Evolutionary conservation across 768 basidiomycete genomes (phyloP).

Genomic region (Cystofilobasidium macerans): DNA sequence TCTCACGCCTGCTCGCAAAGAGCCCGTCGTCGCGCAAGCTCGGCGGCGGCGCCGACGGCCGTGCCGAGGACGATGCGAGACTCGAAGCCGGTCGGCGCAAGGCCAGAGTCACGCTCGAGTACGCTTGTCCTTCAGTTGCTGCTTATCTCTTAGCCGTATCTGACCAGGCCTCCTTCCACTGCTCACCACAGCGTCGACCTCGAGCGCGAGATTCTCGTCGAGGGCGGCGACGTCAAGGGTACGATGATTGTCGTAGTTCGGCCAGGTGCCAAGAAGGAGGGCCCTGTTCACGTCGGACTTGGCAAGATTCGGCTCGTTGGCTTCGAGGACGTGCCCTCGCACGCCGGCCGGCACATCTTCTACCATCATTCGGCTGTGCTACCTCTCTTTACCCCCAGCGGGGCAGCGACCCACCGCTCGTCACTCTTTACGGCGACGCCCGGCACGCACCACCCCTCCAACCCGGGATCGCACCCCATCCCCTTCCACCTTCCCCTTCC

Average conservation of each 20-base stretch:
- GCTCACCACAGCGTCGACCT: conserved; percentile 47
- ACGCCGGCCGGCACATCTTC: conserved; percentile 61
- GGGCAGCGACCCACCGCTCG: conserved; percentile 37
- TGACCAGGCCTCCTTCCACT: not conserved
- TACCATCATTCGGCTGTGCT: conserved; percentile 60
- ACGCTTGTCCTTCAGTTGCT: not conserved
- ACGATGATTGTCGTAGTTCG: conserved; percentile 56
- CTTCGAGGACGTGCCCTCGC: conserved; percentile 55
- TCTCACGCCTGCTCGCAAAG: not conserved
- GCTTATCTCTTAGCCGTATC: not conserved
- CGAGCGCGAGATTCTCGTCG: conserved; percentile 61
- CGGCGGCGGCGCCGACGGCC: conserved; percentile 11
- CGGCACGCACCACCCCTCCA: conserved; percentile 30
- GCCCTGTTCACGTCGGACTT: conserved; percentile 54
- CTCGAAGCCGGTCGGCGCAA: conserved; percentile 42
- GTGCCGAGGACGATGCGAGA: conserved; percentile 50
- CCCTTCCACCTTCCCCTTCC: conserved; percentile 65
- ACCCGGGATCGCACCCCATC: conserved; percentile 51
- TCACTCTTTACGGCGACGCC: conserved; percentile 37
- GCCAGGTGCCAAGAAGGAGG: conserved; percentile 47
- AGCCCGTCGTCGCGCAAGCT: conserved; percentile 12
- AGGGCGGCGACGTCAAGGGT: conserved; percentile 65
- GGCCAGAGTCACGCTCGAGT: conserved; percentile 67
- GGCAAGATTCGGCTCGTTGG: conserved; percentile 74
- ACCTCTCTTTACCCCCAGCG: conserved; percentile 33